Conservation (phyloP, 2,329 filamentous ascomycete genomes). For the Neonectria sp. region DNA sequence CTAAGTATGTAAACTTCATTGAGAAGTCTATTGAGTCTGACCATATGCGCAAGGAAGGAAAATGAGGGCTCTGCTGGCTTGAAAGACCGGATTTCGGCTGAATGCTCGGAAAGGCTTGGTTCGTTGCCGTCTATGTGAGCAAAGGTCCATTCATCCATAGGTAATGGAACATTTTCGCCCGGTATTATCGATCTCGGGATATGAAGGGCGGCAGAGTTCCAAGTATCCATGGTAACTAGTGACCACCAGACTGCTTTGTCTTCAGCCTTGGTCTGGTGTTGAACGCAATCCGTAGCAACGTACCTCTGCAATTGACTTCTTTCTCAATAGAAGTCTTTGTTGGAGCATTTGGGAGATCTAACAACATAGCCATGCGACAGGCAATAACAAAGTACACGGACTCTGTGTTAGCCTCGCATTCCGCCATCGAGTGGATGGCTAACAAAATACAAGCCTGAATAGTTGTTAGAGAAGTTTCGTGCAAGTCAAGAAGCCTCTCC, state of each 20-base stretch:
- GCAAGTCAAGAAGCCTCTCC: conserved; percentile 19
- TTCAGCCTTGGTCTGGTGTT: too few relatives aligned
- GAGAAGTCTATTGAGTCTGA: conserved; percentile 52
- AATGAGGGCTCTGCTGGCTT: background rate
- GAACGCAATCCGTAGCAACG: background rate
- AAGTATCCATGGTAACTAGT: conserved; percentile 40
- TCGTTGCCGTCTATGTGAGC: background rate
- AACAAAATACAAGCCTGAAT: conserved; percentile 59
- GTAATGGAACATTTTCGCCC: conserved; percentile 48
- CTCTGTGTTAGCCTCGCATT: conserved; percentile 54
- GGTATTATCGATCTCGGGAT: conserved; percentile 30
- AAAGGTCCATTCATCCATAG: conserved; percentile 51
- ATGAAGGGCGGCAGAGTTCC: conserved; percentile 40
- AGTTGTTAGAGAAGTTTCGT: conserved; percentile 29
- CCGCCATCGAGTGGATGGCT: conserved; percentile 51
- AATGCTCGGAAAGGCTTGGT: too few relatives aligned
- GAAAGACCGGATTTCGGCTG: background rate
- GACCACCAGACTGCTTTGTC: conserved; percentile 41
- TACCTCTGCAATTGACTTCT: conserved; percentile 54
- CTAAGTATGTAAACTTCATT: conserved; percentile 55
- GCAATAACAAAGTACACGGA: conserved; percentile 57
- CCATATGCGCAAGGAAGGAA: conserved; percentile 36
- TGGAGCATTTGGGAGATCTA: conserved; percentile 54
- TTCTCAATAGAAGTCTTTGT: conserved; percentile 48
- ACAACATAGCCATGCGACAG: conserved; percentile 53